Conservation (phyloP, 768 basidiomycete genomes). For the Coprinopsis cinerea region DNA sequence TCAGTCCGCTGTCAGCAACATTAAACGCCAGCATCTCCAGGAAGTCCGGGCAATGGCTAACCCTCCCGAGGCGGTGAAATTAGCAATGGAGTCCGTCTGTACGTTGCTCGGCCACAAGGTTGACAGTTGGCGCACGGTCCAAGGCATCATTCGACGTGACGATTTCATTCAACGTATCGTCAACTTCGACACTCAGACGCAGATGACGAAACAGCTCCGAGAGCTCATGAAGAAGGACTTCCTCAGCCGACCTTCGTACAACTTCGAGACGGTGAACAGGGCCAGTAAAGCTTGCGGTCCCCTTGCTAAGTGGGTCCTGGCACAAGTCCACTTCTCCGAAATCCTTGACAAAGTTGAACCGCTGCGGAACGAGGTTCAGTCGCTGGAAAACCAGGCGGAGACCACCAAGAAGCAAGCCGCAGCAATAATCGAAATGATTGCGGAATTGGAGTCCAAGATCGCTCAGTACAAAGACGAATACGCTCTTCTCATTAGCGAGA, state of each 20-base stretch:
- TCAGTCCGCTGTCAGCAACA: slow-evolving; percentile 92
- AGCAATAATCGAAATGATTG: slow-evolving; percentile 87
- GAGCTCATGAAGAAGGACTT: slow-evolving; percentile 92
- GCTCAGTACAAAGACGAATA: slow-evolving; percentile 95
- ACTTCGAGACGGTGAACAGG: slow-evolving; percentile 91
- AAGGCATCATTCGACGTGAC: slow-evolving; percentile 91
- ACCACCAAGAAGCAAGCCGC: slow-evolving; percentile 92
- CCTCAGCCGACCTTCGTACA: slow-evolving; percentile 84
- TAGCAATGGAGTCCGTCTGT: slow-evolving; percentile 98
- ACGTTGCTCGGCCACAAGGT: slow-evolving; percentile 94
- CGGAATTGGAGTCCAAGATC: slow-evolving; percentile 90
- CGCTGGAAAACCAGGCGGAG: slow-evolving; percentile 86
- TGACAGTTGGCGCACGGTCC: slow-evolving; percentile 94
- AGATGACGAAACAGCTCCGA: slow-evolving; percentile 86
- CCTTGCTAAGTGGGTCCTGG: slow-evolving; percentile 96
- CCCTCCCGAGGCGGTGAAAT: slow-evolving; percentile 94
- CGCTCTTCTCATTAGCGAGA: slow-evolving; percentile 92
- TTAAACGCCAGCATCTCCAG: slow-evolving; percentile 91
- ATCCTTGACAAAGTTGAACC: slow-evolving; percentile 97
- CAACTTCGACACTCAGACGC: slow-evolving; percentile 85
- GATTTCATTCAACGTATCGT: slow-evolving; percentile 96
- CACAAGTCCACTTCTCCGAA: slow-evolving; percentile 95
- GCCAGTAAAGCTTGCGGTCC: slow-evolving; percentile 98
- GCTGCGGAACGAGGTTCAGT: slow-evolving; percentile 90
- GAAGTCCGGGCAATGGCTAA: slow-evolving; percentile 99